Base-by-base conservation (phyloP, 1,139 yeast species). In the Debaryomyces sp. region DNA sequence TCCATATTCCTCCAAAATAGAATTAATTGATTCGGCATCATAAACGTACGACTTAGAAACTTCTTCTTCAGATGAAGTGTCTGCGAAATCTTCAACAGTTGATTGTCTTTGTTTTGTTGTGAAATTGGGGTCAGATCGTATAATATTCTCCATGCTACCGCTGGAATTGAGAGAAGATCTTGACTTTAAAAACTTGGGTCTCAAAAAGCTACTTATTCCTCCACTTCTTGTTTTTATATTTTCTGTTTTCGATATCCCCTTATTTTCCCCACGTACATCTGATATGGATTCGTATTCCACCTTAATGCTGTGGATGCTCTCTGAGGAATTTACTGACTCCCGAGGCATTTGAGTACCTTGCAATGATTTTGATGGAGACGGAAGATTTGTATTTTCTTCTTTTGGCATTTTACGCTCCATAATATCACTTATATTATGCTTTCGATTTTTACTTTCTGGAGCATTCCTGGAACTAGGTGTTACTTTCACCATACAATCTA, bases 81-180 rank as follows among this genome's bases (percentile, higher is more conserved):
- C 80, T 15, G 79, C 80, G 55, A 75, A 73, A 47, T 74, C 79
- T 12, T 64, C 71, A 13, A 71, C 48, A 2, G 70, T 63, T 15
- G 67, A 58, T 18, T 59, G 60, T 49, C 55, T 59, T 13, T 22
- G 15, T 15, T 38, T 38, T 12, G 27, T 36, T n/a, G 10, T 40
- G 15, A 21, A 15, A 26, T 34, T 23, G 9, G 27, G n/a, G 17
- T 13, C 35, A 18, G 33, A n/a, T 24, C 35, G 34, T 27, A 24
- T 18, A 10, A 24, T 12, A 12, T 43, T 38, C 18, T 43, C 41
- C 4, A 17, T 29, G 9, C 24, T 43, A n/a, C 23, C n/a, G 13
- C 23, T 40, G 12, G 52, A 38, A 10, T 48, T 46, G 21, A 55
- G 50, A 4, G 70, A 61, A 3, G 68, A 56, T 44, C 55, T 57